These are phyloP conservation scores for Harringtonia aguacate DNA, from an alignment of 2,329 filamentous ascomycete species.

Conservation along the genomic window DNA sequence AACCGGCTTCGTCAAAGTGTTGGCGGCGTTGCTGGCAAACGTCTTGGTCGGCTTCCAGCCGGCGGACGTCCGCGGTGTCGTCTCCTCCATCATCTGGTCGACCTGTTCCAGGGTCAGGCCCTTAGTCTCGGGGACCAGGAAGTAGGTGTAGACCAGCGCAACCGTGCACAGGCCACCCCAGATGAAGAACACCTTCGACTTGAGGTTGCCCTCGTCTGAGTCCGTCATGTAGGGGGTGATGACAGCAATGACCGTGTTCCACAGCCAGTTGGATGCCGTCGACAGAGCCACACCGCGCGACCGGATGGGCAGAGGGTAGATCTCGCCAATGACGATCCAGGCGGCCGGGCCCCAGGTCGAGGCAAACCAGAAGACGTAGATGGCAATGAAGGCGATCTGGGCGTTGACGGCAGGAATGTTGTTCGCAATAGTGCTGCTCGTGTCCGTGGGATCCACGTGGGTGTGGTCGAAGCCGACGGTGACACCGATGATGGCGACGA, in stretches of 20 bases:
- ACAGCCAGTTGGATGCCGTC: slow-evolving; percentile 85
- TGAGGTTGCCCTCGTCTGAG: slow-evolving; percentile 50
- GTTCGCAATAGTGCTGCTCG: slow-evolving; percentile 29
- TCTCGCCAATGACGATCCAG: slow-evolving; percentile 79
- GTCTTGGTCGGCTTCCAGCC: slow-evolving; percentile 66
- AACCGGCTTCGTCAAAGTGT: not conserved
- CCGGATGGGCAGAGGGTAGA: slow-evolving; percentile 82
- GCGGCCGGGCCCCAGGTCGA: slow-evolving; percentile 77
- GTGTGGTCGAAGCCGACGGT: slow-evolving; percentile 44
- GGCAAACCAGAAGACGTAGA: slow-evolving; percentile 92
- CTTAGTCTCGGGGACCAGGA: slow-evolving; percentile 66
- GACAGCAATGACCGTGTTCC: slow-evolving; percentile 51
- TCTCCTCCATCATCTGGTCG: slow-evolving; percentile 84
- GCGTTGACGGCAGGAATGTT: slow-evolving; percentile 50
- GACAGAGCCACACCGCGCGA: slow-evolving; percentile 79
- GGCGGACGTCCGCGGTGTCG: slow-evolving; percentile 62
- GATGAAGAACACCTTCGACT: slow-evolving; percentile 62
- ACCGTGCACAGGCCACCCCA: slow-evolving; percentile 58
- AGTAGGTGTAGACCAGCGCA: slow-evolving; percentile 56
- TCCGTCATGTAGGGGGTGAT: slow-evolving; percentile 54
- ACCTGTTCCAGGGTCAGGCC: slow-evolving; percentile 70
- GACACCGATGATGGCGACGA: slow-evolving; percentile 68
- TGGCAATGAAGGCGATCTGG: slow-evolving; percentile 79
- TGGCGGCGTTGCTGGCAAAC: slow-evolving; percentile 36
- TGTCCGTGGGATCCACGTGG: slow-evolving; percentile 31